Base-by-base conservation (phyloP, 176 grass and related monocot species). In the Rhynchospora breviuscula region DNA sequence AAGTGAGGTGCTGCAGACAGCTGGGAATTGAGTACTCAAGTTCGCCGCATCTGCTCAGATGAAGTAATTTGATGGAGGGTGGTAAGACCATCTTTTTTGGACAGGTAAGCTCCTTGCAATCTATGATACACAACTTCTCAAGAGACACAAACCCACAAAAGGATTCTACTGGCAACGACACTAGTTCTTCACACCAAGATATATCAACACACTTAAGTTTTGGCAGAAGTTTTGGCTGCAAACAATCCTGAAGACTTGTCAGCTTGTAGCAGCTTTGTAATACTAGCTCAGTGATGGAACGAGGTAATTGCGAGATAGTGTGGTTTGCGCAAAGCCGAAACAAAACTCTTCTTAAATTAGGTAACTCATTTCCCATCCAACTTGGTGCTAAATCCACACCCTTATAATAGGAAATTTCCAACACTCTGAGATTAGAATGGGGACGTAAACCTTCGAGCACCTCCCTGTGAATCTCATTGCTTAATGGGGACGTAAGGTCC, bases 11-110 rank as follows among this genome's bases (percentile, higher is more conserved):
- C 35, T 40, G 35, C 35, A 40, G 35, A 40, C 35, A 40, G 35
- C 35, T 40, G 21, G 82, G 46, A 19, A 75, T 17, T 5, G 59
- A 75, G 22, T 33, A 44, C 14, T 59, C 66, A 40, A 84, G 64
- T 71, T 73, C 66, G 7, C 82, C 66, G 44, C 66, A 84, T 29
- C 18, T 19, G 14, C 14, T 49, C 12, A 84, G 48, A 17, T 29
- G 18, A 54, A 54, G 14, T 40, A 18, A 26, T 69, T 84, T 84
- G 29, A 84, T 43, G 6, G 82, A 84, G 47, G 64, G 49, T 12
- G 82, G 82, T 23, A 84, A 68, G 8, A 14, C 8, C 22, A 84
- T 43, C 3, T 73, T 67, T 11, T 67, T 53, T 48, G 31, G 53
- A 40, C 45, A 44, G 18, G 22, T 73, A 12, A 84, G 82, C 6